A percentile compares a stretch with the other conserved stretches of the same genome.
Conservation (phyloP, 176 grass and related monocot genomes). For the Lolium multiflorum region DNA sequence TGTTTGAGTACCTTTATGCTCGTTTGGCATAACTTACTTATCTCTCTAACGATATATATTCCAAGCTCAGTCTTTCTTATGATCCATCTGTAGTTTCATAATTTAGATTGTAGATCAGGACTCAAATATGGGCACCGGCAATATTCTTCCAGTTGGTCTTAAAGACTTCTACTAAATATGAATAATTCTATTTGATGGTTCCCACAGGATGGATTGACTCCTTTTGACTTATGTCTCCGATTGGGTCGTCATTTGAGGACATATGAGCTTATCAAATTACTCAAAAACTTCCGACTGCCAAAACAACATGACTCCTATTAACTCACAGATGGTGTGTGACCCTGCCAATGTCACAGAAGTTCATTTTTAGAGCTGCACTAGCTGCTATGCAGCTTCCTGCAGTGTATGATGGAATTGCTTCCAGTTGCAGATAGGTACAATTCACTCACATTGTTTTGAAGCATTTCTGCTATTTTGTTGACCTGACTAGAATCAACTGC, state of each 20-base stretch:
- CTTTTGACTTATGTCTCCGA: slow-evolving; percentile 75
- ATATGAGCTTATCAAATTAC: slow-evolving; percentile 90
- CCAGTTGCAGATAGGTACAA: slow-evolving; percentile 18
- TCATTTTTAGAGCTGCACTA: slow-evolving; percentile 6
- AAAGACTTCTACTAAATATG: not conserved
- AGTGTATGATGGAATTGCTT: slow-evolving; percentile 24
- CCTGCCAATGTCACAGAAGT: not conserved
- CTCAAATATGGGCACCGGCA: not conserved
- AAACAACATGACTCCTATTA: slow-evolving; percentile 46
- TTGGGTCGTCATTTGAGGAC: slow-evolving; percentile 63
- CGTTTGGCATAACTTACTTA: slow-evolving; percentile 3
- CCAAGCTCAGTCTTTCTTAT: slow-evolving; percentile 8
- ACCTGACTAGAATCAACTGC: slow-evolving; percentile 21
- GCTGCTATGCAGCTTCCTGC: slow-evolving; percentile 10
- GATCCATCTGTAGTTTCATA: not conserved
- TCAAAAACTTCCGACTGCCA: slow-evolving; percentile 58
- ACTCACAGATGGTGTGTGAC: not conserved
- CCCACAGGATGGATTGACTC: slow-evolving; percentile 87
- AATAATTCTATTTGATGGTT: slow-evolving; percentile 30
- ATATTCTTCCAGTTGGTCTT: not conserved
- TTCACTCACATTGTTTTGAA: not conserved
- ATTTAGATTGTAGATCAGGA: slow-evolving; percentile 3
- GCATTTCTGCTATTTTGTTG: slow-evolving; percentile 13
- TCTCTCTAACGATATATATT: not conserved
- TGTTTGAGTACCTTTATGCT: not conserved